A percentile compares a stretch with the other conserved stretches of the same genome.
phyloP scores from a whole-genome alignment of 495 filamentous ascomycete genomes.

The Aspergillus affinis region DNA sequence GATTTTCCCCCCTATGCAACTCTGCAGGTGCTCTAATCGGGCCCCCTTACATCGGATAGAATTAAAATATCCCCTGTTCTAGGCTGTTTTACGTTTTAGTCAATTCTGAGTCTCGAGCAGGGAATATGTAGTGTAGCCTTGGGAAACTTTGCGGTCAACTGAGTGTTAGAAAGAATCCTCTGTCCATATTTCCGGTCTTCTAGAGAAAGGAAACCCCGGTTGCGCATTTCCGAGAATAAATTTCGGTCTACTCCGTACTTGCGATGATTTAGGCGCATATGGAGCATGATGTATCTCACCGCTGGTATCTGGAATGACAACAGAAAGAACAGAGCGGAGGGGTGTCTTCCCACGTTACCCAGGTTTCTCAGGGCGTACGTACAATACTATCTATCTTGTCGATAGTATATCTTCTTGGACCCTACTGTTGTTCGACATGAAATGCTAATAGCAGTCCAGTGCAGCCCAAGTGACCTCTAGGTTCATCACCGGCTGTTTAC shows the following conservation, averaged over 20 bases:
- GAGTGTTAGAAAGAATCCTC: neutral
- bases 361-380: conserved; percentile 28
- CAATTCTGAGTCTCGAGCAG: neutral
- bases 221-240: neutral
- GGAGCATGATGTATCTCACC: conserved; percentile 23
- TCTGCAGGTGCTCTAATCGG: neutral
- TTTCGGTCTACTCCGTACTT: neutral
- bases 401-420: neutral
- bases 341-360: conserved; percentile 23
- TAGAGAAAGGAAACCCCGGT: neutral
- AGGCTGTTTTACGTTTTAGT: conserved; percentile 6
- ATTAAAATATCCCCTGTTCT: neutral
- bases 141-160: neutral
- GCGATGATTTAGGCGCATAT: conserved; percentile 5
- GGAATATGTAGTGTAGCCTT: neutral
- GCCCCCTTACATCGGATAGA: neutral
- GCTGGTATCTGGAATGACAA: conserved; percentile 16
- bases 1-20: neutral
- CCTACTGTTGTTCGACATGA: neutral
- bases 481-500: conserved; percentile 24
- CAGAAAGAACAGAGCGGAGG: conserved; percentile 17
- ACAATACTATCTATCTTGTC: neutral
- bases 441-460: neutral
- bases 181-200: neutral
- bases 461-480: conserved; percentile 27